Base-by-base conservation (phyloP, 805 yeast genomes). In the Saccharomycopsis fermentans region DNA sequence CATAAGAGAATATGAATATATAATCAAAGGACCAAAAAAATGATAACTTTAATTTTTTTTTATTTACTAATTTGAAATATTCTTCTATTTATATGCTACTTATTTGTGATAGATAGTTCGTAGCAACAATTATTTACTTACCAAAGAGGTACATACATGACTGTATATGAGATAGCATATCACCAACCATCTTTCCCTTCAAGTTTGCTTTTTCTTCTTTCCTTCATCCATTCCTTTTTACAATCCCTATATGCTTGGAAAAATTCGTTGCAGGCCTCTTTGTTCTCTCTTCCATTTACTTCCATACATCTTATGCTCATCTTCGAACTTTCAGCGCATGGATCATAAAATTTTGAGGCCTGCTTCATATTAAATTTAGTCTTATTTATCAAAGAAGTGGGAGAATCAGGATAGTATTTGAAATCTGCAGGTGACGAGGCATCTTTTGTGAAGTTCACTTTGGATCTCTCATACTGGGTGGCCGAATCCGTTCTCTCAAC, bases 181-280 rank as follows among this genome's bases (percentile, higher is more conserved):
- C 17, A 43, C 50, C 54, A 59, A 54, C 62, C 57, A 1, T 52
- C 58, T 6, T 57, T 27, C 5, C 60, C 57, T 35, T 59, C 54
- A n/a, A 39, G 26, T 51, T 55, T 59, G 19, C 56, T 60, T 40
- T 26, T 37, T 52, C 54, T 70, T 66, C 78, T 73, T 54, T 73
- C 69, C 12, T 61, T 67, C 68, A 79, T 71, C 91, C 91, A 87
- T 61, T 79, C 87, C 66, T 84, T 84, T 68, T 87, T 86, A 72
- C 99, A 92, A 67, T 92, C 99, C 60, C 92, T 77, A 69, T 92
- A 92, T 0, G 97, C 97, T 65, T 85, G 90, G 69, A 92, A 94
- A 68, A 88, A 92, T 60, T 87, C 96, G 69, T 73, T 81, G 74
- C 85, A 90, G 72, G 71, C 77, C 56, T 76, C 82, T 74, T 77